phyloP scores from a whole-genome alignment of 139 green algal genomes.

The Dunaliella sp. region DNA sequence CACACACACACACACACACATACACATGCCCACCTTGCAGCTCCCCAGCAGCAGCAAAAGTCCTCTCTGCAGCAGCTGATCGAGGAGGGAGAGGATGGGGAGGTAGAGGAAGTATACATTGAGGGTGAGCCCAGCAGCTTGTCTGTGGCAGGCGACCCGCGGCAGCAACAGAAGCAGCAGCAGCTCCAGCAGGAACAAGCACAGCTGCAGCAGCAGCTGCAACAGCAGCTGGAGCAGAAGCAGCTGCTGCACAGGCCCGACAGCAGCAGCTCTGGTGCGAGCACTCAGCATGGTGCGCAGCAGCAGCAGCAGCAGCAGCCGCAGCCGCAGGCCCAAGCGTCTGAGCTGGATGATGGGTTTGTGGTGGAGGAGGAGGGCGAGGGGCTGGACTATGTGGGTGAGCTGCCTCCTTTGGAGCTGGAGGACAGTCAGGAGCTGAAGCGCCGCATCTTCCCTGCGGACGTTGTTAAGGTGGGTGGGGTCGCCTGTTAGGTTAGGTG shows the following conservation, averaged over 20 bases:
- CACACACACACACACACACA: too few species aligned
- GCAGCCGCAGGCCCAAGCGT: background rate
- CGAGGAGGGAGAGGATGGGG: conserved; percentile 14
- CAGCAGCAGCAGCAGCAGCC: too few species aligned
- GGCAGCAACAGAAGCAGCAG: background rate
- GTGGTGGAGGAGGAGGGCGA: conserved; percentile 13
- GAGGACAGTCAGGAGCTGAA: conserved; percentile 28
- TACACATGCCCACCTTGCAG: too few species aligned
- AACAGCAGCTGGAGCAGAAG: too few species aligned
- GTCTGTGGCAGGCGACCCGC: background rate
- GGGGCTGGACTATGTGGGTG: conserved; percentile 22
- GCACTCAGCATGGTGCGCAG: background rate
- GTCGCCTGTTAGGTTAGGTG: too few species aligned
- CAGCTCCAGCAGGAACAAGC: background rate
- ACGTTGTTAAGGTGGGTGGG: conserved; percentile 30
- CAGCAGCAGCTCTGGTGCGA: background rate
- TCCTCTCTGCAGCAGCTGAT: conserved; percentile 20
- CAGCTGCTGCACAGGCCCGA: background rate
- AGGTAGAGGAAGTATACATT: background rate
- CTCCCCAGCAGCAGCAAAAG: background rate
- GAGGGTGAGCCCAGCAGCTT: conserved; percentile 2
- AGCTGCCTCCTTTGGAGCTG: conserved; percentile 22
- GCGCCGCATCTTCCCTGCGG: conserved; percentile 28
- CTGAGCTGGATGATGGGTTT: background rate
- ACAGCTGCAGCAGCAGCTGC: too few species aligned